These are phyloP conservation scores for Asclepias syriaca DNA, from an alignment of 257 asterid species.

Conservation along the genomic window DNA sequence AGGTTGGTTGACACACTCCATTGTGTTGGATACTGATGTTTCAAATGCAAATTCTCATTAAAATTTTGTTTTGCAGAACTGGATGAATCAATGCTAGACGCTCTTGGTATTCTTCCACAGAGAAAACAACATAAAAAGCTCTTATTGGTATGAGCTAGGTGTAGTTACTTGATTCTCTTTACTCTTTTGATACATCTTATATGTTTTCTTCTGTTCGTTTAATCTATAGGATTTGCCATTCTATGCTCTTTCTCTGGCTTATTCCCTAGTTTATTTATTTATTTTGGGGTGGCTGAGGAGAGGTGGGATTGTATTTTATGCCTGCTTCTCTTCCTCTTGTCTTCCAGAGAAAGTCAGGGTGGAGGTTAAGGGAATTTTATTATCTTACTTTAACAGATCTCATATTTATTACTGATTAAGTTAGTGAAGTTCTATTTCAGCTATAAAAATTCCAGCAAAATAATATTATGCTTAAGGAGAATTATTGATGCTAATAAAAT, in stretches of 20 bases:
- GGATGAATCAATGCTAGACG: slow-evolving; percentile 92
- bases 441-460: not conserved
- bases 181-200: no score
- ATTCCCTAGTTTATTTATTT: no score
- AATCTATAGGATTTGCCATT: no score
- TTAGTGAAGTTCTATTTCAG: not conserved
- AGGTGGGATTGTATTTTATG: not conserved
- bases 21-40: slow-evolving; percentile 23
- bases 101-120: slow-evolving; percentile 96
- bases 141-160: slow-evolving; percentile 61
- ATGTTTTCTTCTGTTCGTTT: no score
- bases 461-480: not conserved
- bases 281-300: no score
- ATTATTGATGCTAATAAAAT: not conserved
- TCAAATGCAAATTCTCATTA: slow-evolving; percentile 18
- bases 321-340: no score
- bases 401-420: not conserved
- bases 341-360: no score
- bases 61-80: slow-evolving; percentile 52
- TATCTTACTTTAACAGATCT: not conserved
- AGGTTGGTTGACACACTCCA: slow-evolving; percentile 43
- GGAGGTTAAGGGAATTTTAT: not conserved
- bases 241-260: no score
- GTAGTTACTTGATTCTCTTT: no score
- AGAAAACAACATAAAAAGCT: slow-evolving; percentile 90